phyloP scores from a whole-genome alignment of 768 basidiomycete species.

The Chalciporus sphaerocephalus region DNA sequence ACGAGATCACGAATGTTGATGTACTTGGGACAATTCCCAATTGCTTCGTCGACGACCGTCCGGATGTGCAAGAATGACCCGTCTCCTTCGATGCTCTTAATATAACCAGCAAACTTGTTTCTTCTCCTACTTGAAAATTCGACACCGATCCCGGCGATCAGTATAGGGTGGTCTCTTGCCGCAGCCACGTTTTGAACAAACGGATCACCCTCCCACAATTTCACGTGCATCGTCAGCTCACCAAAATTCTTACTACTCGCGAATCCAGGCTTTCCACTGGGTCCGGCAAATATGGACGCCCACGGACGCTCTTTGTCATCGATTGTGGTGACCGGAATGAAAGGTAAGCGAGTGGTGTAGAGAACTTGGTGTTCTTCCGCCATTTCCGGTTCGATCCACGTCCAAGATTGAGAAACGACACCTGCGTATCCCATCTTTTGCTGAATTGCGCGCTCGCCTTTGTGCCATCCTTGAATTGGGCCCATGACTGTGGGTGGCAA shows the following conservation, averaged over 20 bases:
- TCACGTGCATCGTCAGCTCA: conserved; percentile 36
- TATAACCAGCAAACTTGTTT: conserved; percentile 59
- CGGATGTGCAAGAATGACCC: conserved; percentile 34
- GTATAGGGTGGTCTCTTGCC: conserved; percentile 12
- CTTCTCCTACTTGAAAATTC: conserved; percentile 55
- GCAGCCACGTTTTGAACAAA: conserved; percentile 35
- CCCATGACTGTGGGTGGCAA: conserved; percentile 14
- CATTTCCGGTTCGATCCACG: conserved; percentile 42
- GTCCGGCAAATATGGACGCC: conserved; percentile 50
- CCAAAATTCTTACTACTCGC: conserved; percentile 33
- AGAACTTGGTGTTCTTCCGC: conserved; percentile 48
- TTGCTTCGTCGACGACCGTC: conserved; percentile 46
- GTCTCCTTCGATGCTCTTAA: conserved; percentile 34
- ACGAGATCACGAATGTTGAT: conserved; percentile 53
- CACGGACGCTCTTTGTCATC: conserved; percentile 52
- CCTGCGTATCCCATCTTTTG: conserved; percentile 41
- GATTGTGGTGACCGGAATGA: conserved; percentile 54
- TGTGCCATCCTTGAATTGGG: conserved; percentile 35
- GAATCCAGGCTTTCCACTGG: conserved; percentile 45
- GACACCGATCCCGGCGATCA: conserved; percentile 59
- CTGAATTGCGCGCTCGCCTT: conserved; percentile 50
- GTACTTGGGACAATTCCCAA: conserved; percentile 73
- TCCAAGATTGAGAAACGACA: conserved; percentile 36
- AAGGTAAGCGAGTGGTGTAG: conserved; percentile 45
- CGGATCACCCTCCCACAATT: conserved; percentile 56